Conservation (phyloP, 768 basidiomycete species). For the Chiua virens region DNA sequence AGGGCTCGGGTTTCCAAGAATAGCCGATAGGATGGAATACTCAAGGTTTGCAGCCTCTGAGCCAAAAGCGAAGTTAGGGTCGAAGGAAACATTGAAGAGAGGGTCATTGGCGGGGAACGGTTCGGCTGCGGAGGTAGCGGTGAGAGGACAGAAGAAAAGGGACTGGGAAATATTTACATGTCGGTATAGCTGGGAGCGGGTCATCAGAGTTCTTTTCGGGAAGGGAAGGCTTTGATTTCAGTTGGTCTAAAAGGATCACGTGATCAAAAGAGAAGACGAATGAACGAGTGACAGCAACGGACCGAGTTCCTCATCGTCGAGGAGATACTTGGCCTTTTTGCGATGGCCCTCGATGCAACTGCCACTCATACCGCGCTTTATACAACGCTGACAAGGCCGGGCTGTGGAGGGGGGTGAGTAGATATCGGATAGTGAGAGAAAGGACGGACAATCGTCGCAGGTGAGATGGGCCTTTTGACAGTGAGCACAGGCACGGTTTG, state of each 20-base stretch:
- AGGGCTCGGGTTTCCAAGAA: conserved; percentile 77
- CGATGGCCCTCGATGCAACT: conserved; percentile 93
- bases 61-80: conserved; percentile 66
- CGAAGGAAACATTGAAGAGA: conserved; percentile 60
- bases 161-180: conserved; percentile 27
- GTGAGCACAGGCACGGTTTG: conserved; percentile 88
- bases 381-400: conserved; percentile 93
- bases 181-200: conserved; percentile 25
- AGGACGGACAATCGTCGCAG: conserved; percentile 90
- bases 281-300: conserved; percentile 18
- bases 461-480: conserved; percentile 98
- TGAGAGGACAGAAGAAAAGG: conserved; percentile 4
- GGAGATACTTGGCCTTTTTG: conserved; percentile 97
- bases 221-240: conserved; percentile 33
- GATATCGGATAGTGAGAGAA: background rate
- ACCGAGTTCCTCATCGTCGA: conserved; percentile 94
- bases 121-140: conserved; percentile 39
- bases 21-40: conserved; percentile 91
- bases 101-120: conserved; percentile 54
- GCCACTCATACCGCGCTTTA: conserved; percentile 87
- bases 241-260: conserved; percentile 38
- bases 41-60: conserved; percentile 93
- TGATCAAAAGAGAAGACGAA: conserved; percentile 19
- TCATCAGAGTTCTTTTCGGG: conserved; percentile 33
- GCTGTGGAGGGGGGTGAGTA: conserved; percentile 47